Evolutionary conservation across 1,284 basidiomycete genomes (phyloP).

Genomic region (Cutaneotrichosporon curvatum): DNA sequence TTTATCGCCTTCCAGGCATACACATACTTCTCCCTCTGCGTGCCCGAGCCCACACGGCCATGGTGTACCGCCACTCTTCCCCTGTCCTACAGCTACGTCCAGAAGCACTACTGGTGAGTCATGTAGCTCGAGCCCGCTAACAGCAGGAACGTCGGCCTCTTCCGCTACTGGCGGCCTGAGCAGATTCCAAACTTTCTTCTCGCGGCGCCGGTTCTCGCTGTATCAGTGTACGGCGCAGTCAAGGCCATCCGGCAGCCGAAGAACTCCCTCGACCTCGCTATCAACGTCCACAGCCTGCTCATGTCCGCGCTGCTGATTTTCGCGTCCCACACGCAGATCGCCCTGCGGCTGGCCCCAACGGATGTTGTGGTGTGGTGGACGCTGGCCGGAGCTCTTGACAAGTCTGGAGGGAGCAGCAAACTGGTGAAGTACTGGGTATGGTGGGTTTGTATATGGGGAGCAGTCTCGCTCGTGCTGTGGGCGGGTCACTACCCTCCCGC

Average conservation of each 20-base stretch:
- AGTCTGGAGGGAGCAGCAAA: slow-evolving; percentile 38
- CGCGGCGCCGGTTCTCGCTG: slow-evolving; percentile 61
- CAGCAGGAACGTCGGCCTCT: slow-evolving; percentile 64
- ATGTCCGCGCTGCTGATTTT: slow-evolving; percentile 63
- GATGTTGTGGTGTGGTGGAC: slow-evolving; percentile 83
- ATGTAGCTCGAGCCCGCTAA: not conserved
- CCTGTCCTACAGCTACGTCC: slow-evolving; percentile 74
- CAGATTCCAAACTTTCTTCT: slow-evolving; percentile 86
- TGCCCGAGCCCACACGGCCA: slow-evolving; percentile 25
- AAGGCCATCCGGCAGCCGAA: not conserved
- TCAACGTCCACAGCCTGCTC: slow-evolving; percentile 61
- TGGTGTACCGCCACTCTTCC: slow-evolving; percentile 67
- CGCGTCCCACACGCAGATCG: slow-evolving; percentile 82
- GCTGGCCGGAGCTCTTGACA: slow-evolving; percentile 49
- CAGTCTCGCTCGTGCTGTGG: slow-evolving; percentile 70
- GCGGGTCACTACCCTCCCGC: slow-evolving; percentile 83
- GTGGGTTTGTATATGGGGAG: slow-evolving; percentile 73
- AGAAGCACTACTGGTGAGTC: slow-evolving; percentile 67
- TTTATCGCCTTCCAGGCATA: slow-evolving; percentile 63
- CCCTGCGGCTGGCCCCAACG: slow-evolving; percentile 68
- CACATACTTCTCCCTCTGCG: slow-evolving; percentile 64
- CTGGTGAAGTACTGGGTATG: slow-evolving; percentile 38
- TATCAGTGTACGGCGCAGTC: slow-evolving; percentile 46
- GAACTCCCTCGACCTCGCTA: slow-evolving; percentile 46
- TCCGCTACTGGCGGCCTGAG: slow-evolving; percentile 74